Base-by-base conservation (phyloP, 202 grass and related monocot genomes). In the Hordeum pubiflorum region DNA sequence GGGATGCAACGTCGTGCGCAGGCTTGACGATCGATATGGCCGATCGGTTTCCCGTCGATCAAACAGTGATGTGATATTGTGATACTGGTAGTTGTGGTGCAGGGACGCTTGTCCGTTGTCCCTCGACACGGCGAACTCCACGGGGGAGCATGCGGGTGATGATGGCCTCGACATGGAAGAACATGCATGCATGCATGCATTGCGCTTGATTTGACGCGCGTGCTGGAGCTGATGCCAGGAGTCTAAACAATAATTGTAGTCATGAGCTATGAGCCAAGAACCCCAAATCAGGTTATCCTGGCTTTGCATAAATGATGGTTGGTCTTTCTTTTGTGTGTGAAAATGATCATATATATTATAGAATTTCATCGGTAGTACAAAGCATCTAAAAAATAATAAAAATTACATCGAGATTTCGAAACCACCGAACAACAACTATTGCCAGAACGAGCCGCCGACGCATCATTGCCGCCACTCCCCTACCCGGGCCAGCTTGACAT, bases 221-320 rank as follows among this genome's bases (percentile, higher is more conserved):
- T 33, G 68, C 76, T 65, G 83, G 74, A 83, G 60, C 60, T 86
- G 83, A 86, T 54, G 71, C 20, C 71, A 81, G 27, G 37, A 72
- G 50, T 75, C 84, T 44, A 44, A 44, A 44, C 8, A 11, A 11
- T 44, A 44, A 41, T 13, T 13, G 4, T 13, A 11, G 41, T 44
- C 11, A 44, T 13, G 3, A 44, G 7, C 11, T 44, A 13, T 44
- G 41, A 3, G 41, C 11, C 41, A 44, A 44, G 11, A 12, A 9
- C 41, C 11, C 41, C 41, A 44, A 12, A 44, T 44, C 41, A 41
- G 11, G 4, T 44, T 44, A 43, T 43, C 40, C 2, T 40, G 9
- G 38, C 38, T 9, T 40, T 40, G 38, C 38, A 40, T 40, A 9
- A 40, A 40, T 40, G 38, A 40, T 40, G 38, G 38, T 40, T 10